Evolutionary conservation across 805 yeast species (phyloP).

Genomic region (Hanseniaspora clermontiae): DNA sequence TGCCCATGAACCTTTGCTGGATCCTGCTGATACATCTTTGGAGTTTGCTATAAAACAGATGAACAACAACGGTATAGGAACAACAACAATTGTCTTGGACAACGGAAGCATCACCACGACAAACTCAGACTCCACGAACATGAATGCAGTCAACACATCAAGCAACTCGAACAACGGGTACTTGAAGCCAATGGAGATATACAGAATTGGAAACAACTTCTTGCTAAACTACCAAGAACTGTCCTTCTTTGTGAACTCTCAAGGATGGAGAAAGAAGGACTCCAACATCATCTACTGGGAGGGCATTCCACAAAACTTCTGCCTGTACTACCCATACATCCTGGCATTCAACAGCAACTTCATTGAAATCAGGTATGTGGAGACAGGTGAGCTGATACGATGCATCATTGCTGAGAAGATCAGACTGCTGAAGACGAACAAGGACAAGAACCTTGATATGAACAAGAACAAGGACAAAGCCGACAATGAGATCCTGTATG

Average conservation of each 20-base stretch:
- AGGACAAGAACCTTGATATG: constrained; percentile 34
- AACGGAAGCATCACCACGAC: constrained; percentile 5
- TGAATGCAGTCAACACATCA: constrained; percentile 6
- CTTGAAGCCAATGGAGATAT: constrained; percentile 81
- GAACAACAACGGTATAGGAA: constrained; percentile 19
- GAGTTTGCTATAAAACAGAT: constrained; percentile 67
- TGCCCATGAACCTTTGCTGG: constrained; percentile 76
- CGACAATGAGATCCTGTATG: constrained; percentile 63
- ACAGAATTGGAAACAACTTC: constrained; percentile 79
- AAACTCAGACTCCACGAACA: background rate
- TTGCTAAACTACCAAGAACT: constrained; percentile 81
- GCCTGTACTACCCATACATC: constrained; percentile 86
- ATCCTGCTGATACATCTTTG: constrained; percentile 95
- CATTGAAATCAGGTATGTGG: constrained; percentile 85
- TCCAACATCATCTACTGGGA: constrained; percentile 96
- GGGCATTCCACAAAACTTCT: constrained; percentile 84
- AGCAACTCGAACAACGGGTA: constrained; percentile 9
- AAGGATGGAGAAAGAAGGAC: constrained; percentile 92
- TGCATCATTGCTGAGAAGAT: constrained; percentile 90
- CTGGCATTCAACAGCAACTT: constrained; percentile 81
- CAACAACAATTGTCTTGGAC: constrained; percentile 9
- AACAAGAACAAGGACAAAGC: background rate
- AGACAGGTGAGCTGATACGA: constrained; percentile 61
- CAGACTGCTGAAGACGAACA: constrained; percentile 73
- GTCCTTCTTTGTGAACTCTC: constrained; percentile 84